Conservation (phyloP, 306 rosid genomes). For the Datisca glomerata region DNA sequence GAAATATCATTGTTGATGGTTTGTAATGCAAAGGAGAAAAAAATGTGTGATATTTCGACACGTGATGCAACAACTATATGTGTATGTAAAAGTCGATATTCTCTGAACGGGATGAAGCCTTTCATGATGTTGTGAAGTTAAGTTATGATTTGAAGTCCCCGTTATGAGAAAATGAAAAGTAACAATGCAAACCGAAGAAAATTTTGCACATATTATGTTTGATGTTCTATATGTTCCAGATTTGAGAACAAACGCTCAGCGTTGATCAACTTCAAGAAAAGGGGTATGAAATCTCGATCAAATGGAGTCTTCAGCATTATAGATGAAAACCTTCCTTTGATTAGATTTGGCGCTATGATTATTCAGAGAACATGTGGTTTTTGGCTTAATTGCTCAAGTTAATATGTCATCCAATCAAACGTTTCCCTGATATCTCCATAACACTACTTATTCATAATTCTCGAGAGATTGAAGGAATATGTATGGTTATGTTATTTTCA, state of each 20-base stretch:
- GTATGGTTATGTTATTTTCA: background rate
- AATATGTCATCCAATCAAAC: background rate
- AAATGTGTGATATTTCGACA: background rate
- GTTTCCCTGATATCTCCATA: background rate
- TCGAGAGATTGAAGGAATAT: too few relatives aligned
- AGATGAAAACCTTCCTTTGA: too few relatives aligned
- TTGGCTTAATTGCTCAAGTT: background rate
- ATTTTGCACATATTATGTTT: background rate
- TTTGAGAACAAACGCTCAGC: too few relatives aligned
- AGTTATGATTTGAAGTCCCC: background rate
- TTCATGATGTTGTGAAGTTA: background rate
- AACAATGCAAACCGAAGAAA: background rate
- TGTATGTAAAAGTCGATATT: background rate
- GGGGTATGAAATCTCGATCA: too few relatives aligned
- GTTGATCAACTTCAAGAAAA: too few relatives aligned
- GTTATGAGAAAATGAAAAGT: background rate
- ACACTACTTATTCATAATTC: background rate
- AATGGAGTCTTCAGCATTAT: too few relatives aligned
- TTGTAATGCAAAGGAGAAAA: background rate
- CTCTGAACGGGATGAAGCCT: background rate
- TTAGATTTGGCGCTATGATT: too few relatives aligned
- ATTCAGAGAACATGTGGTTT: too few relatives aligned
- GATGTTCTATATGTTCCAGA: constrained; percentile 3
- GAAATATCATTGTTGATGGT: background rate
- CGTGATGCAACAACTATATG: background rate